phyloP scores from a whole-genome alignment of 768 basidiomycete genomes.

The Kwoniella botswanensis region DNA sequence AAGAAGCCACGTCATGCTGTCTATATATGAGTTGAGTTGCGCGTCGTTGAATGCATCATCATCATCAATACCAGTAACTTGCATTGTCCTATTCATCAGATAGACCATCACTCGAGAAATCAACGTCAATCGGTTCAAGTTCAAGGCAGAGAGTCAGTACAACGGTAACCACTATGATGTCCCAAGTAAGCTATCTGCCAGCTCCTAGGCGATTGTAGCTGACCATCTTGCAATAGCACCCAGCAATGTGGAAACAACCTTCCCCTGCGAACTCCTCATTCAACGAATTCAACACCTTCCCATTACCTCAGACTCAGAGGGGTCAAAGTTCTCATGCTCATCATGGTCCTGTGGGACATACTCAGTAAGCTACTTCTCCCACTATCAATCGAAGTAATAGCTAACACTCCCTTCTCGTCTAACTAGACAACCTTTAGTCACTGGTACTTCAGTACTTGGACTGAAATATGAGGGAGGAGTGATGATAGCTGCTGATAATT shows the following conservation, averaged over 20 bases:
- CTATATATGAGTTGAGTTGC: not conserved
- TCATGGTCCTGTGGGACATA: conserved; percentile 63
- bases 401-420: too few species aligned
- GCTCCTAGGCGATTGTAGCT: not conserved
- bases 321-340: conserved; percentile 58
- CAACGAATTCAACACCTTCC: conserved; percentile 79
- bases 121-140: not conserved
- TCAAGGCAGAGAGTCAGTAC: not conserved
- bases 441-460: conserved; percentile 93
- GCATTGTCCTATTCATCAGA: not conserved
- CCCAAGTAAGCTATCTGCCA: conserved; percentile 13
- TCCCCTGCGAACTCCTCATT: conserved; percentile 64
- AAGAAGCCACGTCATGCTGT: conserved; percentile 18
- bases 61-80: conserved; percentile 21
- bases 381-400: not conserved
- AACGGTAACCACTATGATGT: conserved; percentile 6
- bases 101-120: not conserved
- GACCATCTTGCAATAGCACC: conserved; percentile 6
- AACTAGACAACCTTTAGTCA: conserved; percentile 85
- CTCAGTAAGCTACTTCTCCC: conserved; percentile 66
- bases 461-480: conserved; percentile 95
- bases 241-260: conserved; percentile 26
- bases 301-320: conserved; percentile 62
- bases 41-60: conserved; percentile 20
- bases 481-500: conserved; percentile 97